These are phyloP conservation scores for Arctostaphylos glauca DNA, from an alignment of 148 eudicot species.

Conservation along the genomic window DNA sequence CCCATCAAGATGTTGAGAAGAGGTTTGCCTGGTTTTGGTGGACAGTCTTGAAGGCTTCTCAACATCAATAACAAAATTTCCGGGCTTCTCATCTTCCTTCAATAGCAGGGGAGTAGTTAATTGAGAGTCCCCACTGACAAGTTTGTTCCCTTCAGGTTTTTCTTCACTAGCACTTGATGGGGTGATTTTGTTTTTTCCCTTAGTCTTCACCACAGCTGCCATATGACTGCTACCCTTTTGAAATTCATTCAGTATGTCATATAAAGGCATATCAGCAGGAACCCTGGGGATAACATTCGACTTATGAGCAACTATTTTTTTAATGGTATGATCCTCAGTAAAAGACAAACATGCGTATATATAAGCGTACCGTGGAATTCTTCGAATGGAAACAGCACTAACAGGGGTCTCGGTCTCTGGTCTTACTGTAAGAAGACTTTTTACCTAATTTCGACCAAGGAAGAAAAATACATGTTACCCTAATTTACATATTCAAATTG, in stretches of 20 bases:
- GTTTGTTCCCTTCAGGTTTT: conserved; percentile 30
- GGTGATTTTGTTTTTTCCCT: conserved; percentile 38
- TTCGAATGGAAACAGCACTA: conserved; percentile 91
- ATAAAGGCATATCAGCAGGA: conserved; percentile 88
- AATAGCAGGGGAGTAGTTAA: conserved; percentile 59
- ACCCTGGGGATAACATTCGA: conserved; percentile 47
- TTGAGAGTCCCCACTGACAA: conserved; percentile 30
- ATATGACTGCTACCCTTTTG: conserved; percentile 93
- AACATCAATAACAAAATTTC: conserved; percentile 58
- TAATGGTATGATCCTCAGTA: neutral
- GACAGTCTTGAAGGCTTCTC: conserved; percentile 49
- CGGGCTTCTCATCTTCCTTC: conserved; percentile 45
- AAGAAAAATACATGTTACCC: conserved; percentile 6
- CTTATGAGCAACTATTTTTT: neutral
- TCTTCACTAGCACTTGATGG: conserved; percentile 37
- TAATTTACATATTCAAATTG: neutral
- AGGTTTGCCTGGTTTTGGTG: conserved; percentile 16
- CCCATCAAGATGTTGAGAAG: conserved; percentile 19
- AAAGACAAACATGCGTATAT: neutral
- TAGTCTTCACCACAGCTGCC: conserved; percentile 90
- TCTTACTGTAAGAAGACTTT: conserved; percentile 92
- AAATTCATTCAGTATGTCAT: conserved; percentile 89
- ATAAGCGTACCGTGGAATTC: conserved; percentile 71
- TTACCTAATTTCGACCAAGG: conserved; percentile 50
- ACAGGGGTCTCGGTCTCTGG: conserved; percentile 99